Evolutionary conservation across 2,329 filamentous ascomycete genomes (phyloP).

Genomic region (Monosporascus sp.): DNA sequence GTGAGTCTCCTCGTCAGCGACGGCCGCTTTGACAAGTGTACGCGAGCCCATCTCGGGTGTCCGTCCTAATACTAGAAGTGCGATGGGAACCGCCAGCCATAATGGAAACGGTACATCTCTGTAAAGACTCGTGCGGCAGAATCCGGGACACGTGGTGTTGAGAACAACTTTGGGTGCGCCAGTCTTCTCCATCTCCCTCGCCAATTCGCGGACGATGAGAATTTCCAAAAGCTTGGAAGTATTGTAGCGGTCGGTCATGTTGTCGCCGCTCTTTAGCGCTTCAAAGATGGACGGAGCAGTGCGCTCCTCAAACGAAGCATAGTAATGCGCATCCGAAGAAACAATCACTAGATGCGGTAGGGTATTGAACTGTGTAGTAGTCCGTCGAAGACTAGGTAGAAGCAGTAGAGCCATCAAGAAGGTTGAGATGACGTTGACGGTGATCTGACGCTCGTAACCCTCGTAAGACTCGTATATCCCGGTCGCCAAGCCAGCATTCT

Average conservation of each 20-base stretch:
- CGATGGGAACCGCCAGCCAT: slow-evolving; percentile 11
- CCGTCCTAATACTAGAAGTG: slow-evolving; percentile 27
- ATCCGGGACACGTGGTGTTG: slow-evolving; percentile 35
- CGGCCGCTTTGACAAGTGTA: slow-evolving; percentile 32
- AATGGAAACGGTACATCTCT: slow-evolving; percentile 26
- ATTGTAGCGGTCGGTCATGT: slow-evolving; percentile 30
- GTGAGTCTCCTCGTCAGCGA: slow-evolving; percentile 33
- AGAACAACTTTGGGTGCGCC: slow-evolving; percentile 30
- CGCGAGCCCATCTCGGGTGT: slow-evolving; percentile 35
- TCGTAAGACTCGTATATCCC: slow-evolving; percentile 21
- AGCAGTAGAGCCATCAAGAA: slow-evolving; percentile 38
- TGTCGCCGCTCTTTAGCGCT: slow-evolving; percentile 23
- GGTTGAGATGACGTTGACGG: slow-evolving; percentile 43
- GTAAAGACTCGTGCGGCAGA: slow-evolving; percentile 38
- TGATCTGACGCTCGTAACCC: slow-evolving; percentile 38
- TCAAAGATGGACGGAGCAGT: slow-evolving; percentile 28
- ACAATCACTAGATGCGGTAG: slow-evolving; percentile 34
- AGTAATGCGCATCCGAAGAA: slow-evolving; percentile 32
- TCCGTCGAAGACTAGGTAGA: slow-evolving; percentile 35
- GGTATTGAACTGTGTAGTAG: slow-evolving; percentile 27
- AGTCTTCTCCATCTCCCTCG: slow-evolving; percentile 24
- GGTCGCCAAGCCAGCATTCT: slow-evolving; percentile 34
- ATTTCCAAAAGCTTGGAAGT: slow-evolving; percentile 31
- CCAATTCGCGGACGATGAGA: slow-evolving; percentile 29
- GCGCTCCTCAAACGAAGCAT: slow-evolving; percentile 29